Conservation (phyloP, 1,284 basidiomycete genomes). For the Amylostereum areolatum region DNA sequence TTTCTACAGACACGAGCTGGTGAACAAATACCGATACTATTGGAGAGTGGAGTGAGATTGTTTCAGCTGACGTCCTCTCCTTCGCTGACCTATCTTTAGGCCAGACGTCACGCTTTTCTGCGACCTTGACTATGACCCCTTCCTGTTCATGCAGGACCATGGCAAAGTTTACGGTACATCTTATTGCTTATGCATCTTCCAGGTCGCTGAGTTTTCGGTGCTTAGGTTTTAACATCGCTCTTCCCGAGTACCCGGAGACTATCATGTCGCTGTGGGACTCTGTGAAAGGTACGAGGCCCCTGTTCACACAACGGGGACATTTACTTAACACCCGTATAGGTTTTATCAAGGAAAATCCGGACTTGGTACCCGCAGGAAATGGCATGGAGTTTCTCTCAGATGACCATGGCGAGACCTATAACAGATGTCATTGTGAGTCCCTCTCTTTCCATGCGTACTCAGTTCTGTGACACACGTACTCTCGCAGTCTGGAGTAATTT, state of each 20-base stretch:
- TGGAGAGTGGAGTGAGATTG: constrained; percentile 52
- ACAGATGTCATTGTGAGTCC: constrained; percentile 79
- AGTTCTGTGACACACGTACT: background rate
- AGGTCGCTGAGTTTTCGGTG: background rate
- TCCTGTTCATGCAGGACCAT: constrained; percentile 81
- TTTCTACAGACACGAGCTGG: constrained; percentile 49
- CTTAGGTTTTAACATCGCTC: constrained; percentile 75
- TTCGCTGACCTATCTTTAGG: constrained; percentile 27
- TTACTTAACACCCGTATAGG: constrained; percentile 32
- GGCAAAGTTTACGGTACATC: constrained; percentile 72
- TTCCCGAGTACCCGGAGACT: constrained; percentile 83
- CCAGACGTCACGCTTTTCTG: constrained; percentile 84
- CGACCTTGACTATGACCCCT: constrained; percentile 86
- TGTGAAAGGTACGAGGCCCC: constrained; percentile 47
- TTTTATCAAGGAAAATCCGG: constrained; percentile 71
- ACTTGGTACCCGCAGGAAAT: constrained; percentile 65
- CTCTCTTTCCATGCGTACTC: background rate
- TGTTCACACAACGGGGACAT: constrained; percentile 7
- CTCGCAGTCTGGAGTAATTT: constrained; percentile 82
- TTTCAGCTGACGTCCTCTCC: background rate
- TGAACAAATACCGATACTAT: constrained; percentile 55
- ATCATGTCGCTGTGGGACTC: constrained; percentile 83
- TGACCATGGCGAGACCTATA: constrained; percentile 75
- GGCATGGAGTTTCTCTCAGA: constrained; percentile 80
- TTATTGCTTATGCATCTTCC: background rate